Base-by-base conservation (phyloP, 805 yeast species). In the Ogataea corticis region DNA sequence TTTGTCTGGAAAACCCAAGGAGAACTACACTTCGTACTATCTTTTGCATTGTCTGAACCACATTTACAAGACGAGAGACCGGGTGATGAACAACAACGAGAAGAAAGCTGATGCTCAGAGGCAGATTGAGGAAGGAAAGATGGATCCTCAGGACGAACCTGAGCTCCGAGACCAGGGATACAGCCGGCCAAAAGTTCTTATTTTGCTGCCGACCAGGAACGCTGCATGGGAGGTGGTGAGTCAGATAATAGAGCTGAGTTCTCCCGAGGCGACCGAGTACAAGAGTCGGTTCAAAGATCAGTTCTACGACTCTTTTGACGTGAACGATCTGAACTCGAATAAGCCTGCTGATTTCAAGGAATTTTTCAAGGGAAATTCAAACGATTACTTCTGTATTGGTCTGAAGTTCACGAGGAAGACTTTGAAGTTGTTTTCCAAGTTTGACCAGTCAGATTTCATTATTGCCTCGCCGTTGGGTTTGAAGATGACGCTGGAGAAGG, bases 161-260 rank as follows among this genome's bases (percentile, higher is more conserved):
- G 95, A 88, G 56, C 74, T 76, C 52, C 71, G 96, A 45, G 99
- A 94, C 63, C 98, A 94, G 65, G 98, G 99, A 23, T 94, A 89
- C 63, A 91, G 97, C 0, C 76, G 98, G 50, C 96, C 99, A 1
- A 91, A 90, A 58, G 90, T 85, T 1, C 68, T 94, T 45, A 79
- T 92, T 4, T 66, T 94, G 19, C 69, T 88, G 33, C 98, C 99
- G 11, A 88, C 96, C 0, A 77, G 97, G 58, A 77, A 89, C 54
- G 69, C 84, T 9, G 89, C 94, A 21, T 83, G 79, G 60, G 80
- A 82, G 47, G 72, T 89, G 14, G 81, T 91, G 16, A 75, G 77
- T 34, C 73, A 77, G 29, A 55, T 94, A 31, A 79, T 84, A 31
- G 67, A 72, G 30, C 66, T 85, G 21, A 77, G 90, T 2, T 87